phyloP scores from a whole-genome alignment of 78 protist species.

The Dictyostelium citrinum region DNA sequence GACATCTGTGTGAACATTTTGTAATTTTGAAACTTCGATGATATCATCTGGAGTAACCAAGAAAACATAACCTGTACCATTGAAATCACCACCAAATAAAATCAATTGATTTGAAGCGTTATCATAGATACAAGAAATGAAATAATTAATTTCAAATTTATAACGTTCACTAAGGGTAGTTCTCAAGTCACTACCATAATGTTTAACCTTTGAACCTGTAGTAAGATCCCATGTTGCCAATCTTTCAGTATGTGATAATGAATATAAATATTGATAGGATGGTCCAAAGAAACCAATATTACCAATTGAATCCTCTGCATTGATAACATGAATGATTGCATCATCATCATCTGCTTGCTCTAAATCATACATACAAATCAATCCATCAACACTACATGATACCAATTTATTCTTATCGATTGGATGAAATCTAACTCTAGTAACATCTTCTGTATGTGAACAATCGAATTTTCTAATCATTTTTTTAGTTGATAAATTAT shows the following conservation, averaged over 20 bases:
- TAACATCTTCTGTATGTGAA: conserved; percentile 62
- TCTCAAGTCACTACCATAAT: conserved; percentile 36
- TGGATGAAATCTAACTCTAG: conserved; percentile 62
- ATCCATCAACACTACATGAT: conserved; percentile 57
- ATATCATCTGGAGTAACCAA: not conserved
- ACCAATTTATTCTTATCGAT: not conserved
- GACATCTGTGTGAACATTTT: conserved; percentile 26
- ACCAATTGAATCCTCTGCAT: conserved; percentile 31
- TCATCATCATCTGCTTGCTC: conserved; percentile 37
- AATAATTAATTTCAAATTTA: conserved; percentile 41
- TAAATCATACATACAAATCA: conserved; percentile 39
- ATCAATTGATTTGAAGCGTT: not conserved
- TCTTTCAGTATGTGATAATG: conserved; percentile 38
- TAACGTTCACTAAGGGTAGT: not conserved
- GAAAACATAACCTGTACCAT: conserved; percentile 3
- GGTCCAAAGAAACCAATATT: conserved; percentile 60
- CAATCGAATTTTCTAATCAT: not conserved
- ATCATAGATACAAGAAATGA: conserved; percentile 23
- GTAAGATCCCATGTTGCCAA: conserved; percentile 30
- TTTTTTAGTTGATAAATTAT: conserved; percentile 3
- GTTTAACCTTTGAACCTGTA: not conserved
- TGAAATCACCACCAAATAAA: conserved; percentile 54
- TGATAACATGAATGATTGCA: conserved; percentile 17
- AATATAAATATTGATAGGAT: not conserved
- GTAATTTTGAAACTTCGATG: not conserved